Percentiles rank a stretch among this genome's conserved stretches.
These are phyloP conservation scores for Phallus indusiatus DNA, from an alignment of 768 basidiomycete species.

Conservation along the genomic window DNA sequence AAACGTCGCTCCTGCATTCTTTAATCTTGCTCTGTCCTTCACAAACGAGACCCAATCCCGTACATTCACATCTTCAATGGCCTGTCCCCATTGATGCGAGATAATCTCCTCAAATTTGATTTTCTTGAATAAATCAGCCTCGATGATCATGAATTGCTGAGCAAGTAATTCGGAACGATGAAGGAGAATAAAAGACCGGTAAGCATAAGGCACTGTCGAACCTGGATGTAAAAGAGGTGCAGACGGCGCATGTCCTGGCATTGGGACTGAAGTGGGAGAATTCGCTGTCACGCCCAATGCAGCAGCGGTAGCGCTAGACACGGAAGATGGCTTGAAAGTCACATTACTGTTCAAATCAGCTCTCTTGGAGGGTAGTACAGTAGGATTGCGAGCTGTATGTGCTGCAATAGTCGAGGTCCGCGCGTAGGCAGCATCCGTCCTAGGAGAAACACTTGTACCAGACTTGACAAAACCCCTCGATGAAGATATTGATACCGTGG, in stretches of 20 bases:
- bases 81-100: constrained; percentile 51
- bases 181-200: constrained; percentile 66
- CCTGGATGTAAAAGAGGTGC: not conserved
- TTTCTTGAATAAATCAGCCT: constrained; percentile 75
- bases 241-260: not conserved
- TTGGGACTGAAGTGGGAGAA: not conserved
- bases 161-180: constrained; percentile 55
- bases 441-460: not conserved
- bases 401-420: constrained; percentile 34
- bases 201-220: constrained; percentile 27
- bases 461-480: not conserved
- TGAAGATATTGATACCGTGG: not conserved
- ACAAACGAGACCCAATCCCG: constrained; percentile 80
- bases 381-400: constrained; percentile 30
- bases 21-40: constrained; percentile 62
- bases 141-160: constrained; percentile 79
- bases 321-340: not conserved
- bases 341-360: not conserved
- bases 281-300: constrained; percentile 14
- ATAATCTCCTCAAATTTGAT: constrained; percentile 88
- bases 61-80: constrained; percentile 51
- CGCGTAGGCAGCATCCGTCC: not conserved
- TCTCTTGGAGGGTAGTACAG: constrained; percentile 1
- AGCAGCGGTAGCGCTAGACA: constrained; percentile 5
- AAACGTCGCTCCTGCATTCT: constrained; percentile 19